Conservation (phyloP, 306 rosid genomes). For the Acacia crassicarpa region DNA sequence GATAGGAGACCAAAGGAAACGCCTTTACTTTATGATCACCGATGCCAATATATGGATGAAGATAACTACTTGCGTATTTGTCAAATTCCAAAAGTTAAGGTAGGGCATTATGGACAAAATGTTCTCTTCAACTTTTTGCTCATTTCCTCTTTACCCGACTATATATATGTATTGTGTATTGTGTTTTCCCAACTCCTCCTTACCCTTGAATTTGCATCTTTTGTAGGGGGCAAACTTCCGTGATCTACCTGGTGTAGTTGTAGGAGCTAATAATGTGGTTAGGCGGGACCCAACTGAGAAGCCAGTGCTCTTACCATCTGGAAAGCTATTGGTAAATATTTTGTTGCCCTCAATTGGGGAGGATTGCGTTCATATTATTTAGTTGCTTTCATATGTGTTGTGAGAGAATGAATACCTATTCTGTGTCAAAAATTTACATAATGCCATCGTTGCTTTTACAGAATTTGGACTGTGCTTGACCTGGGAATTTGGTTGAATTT, state of each 20-base stretch:
- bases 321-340: slow-evolving; percentile 74
- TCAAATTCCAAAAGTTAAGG: slow-evolving; percentile 91
- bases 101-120: slow-evolving; percentile 31
- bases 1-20: slow-evolving; percentile 28
- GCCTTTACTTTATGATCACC: slow-evolving; percentile 67
- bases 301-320: slow-evolving; percentile 67
- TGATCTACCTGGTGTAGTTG: slow-evolving; percentile 87
- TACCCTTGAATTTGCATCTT: slow-evolving; percentile 17
- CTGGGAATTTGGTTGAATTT: not conserved
- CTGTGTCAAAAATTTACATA: not conserved
- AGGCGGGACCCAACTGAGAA: slow-evolving; percentile 54
- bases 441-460: not conserved
- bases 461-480: not conserved
- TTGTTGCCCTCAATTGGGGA: slow-evolving; percentile 16
- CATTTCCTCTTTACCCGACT: slow-evolving; percentile 24
- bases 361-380: slow-evolving; percentile 16
- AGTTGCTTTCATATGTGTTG: not conserved
- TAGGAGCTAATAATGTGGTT: slow-evolving; percentile 81
- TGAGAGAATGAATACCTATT: not conserved
- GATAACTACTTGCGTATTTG: slow-evolving; percentile 80
- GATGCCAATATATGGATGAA: slow-evolving; percentile 46
- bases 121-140: slow-evolving; percentile 23
- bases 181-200: slow-evolving; percentile 1
- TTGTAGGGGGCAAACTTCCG: slow-evolving; percentile 92
- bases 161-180: not conserved